Conservation (phyloP, 495 filamentous ascomycete species). For the Penicillium bialowiezense region DNA sequence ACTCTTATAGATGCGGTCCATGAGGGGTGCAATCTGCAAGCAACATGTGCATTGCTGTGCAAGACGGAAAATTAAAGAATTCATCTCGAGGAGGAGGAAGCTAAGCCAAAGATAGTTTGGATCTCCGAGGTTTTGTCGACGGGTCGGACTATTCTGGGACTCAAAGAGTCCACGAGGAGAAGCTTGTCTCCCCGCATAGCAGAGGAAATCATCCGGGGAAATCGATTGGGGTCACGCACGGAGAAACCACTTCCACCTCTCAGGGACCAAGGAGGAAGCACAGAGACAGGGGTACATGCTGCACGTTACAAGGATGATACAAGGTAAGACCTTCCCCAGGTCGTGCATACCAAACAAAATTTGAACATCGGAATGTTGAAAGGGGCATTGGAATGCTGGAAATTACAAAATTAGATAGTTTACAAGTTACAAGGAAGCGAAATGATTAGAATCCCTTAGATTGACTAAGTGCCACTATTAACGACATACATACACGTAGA, state of each 20-base stretch:
- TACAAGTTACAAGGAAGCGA: conserved; percentile 3
- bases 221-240: conserved; percentile 7
- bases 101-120: background rate
- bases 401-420: background rate
- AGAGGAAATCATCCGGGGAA: conserved; percentile 16
- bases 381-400: background rate
- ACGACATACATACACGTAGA: conserved; percentile 51
- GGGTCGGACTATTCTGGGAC: conserved; percentile 16
- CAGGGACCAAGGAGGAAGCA: background rate
- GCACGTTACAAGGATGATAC: background rate
- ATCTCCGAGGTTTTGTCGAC: too few relatives aligned
- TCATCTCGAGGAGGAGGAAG: conserved; percentile 1
- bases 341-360: too few relatives aligned
- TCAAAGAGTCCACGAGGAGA: conserved; percentile 2
- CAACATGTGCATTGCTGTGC: background rate
- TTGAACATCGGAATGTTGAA: background rate
- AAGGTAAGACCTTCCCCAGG: too few relatives aligned
- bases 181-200: conserved; percentile 22
- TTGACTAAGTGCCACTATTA: conserved; percentile 48
- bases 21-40: background rate
- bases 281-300: background rate
- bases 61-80: conserved; percentile 1
- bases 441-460: conserved; percentile 37
- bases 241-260: conserved; percentile 27
- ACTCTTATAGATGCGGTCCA: background rate